phyloP scores from a whole-genome alignment of 2,329 filamentous ascomycete genomes.

The Xylariaceae sp. region DNA sequence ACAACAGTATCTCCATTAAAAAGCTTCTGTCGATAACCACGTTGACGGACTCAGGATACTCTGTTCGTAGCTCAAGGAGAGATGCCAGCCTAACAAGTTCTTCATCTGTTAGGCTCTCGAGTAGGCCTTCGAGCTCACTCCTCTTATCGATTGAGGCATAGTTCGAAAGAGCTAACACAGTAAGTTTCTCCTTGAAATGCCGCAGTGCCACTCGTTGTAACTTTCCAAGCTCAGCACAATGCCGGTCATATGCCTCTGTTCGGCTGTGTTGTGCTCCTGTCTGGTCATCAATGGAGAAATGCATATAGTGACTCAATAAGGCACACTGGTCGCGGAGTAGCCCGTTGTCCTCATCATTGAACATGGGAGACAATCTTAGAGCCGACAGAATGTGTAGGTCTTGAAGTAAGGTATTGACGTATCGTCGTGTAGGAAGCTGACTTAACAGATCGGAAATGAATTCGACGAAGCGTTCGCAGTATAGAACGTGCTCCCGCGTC shows the following conservation, averaged over 20 bases:
- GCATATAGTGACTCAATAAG: constrained; percentile 84
- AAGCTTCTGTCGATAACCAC: constrained; percentile 68
- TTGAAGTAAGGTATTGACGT: constrained; percentile 85
- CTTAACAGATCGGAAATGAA: constrained; percentile 90
- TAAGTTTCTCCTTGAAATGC: constrained; percentile 86
- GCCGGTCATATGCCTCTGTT: constrained; percentile 77
- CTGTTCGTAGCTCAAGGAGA: constrained; percentile 77
- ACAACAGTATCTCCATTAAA: constrained; percentile 74
- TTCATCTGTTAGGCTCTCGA: constrained; percentile 73
- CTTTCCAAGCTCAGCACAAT: constrained; percentile 77
- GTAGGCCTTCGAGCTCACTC: constrained; percentile 76
- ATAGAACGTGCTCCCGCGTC: constrained; percentile 70
- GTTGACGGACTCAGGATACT: constrained; percentile 76
- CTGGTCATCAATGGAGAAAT: constrained; percentile 91
- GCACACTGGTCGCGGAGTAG: constrained; percentile 80
- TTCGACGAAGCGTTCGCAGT: constrained; percentile 93
- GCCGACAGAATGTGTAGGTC: constrained; percentile 84
- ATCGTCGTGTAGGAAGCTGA: constrained; percentile 90
- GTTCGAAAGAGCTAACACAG: constrained; percentile 90
- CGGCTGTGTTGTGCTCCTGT: constrained; percentile 77
- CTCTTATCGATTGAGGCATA: constrained; percentile 86
- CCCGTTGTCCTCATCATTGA: constrained; percentile 73
- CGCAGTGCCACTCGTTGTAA: constrained; percentile 80
- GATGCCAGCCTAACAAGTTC: constrained; percentile 74
- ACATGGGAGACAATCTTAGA: constrained; percentile 79